Evolutionary conservation across 2,329 filamentous ascomycete genomes (phyloP), one percentile per base, ranked within the genome.

Genomic region (Berkeleyomyces basicola): DNA sequence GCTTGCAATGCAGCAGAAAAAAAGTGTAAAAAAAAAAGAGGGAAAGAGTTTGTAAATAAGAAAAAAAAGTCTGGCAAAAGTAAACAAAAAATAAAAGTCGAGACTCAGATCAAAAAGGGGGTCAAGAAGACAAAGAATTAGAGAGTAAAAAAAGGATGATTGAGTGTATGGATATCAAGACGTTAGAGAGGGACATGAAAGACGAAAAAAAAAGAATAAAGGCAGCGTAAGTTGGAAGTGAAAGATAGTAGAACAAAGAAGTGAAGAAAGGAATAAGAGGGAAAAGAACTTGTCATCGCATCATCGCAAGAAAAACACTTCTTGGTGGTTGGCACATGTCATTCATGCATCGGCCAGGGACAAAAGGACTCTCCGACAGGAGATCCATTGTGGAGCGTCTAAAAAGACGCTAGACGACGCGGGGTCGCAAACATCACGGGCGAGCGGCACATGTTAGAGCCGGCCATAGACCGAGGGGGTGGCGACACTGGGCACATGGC

Each of bases 41-140:
- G 43, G 16, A 46, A n/a, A 55, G 14, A 37, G 10, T 39, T 47
- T 55, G 49, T 55, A 39, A 55, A 39, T 33, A 55, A n/a, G n/a
- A 55, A 14, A 47, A 47, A 47, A 4, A 37, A 55, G 49, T 31
- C 49, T 23, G 49, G 37, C 31, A 55, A n/a, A n/a, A 53, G 33
- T n/a, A n/a, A 9, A 14, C n/a, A 53, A 37, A 53, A 53, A 55
- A 14, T 36, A 39, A 23, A 55, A 37, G 49, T 55, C 49, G 49
- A 55, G 36, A 37, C 49, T 55, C 49, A 11, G 49, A 23, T 11
- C 37, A 39, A 55, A 55, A 53, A 55, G 14, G 49, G 49, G 49
- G 49, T 55, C 40, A 31, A 61, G 49, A 55, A 65, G 16, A 61
- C 66, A 10, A 64, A 66, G 39, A 69, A 67, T 39, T 62, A 57